These are phyloP conservation scores for Persicaria maculosa DNA, from an alignment of 148 eudicot genomes.

Conservation along the genomic window DNA sequence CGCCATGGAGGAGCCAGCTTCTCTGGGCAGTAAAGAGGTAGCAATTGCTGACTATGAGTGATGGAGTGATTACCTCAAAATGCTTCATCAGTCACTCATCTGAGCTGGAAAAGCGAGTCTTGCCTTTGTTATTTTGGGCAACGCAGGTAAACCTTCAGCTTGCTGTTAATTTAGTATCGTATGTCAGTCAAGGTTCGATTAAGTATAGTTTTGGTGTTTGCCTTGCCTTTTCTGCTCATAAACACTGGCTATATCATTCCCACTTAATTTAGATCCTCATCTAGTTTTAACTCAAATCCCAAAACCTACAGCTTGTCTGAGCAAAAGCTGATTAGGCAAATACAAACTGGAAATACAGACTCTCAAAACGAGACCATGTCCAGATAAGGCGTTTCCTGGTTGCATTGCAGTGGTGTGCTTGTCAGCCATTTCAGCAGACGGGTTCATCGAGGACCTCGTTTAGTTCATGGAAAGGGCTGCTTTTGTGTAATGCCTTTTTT, in stretches of 20 bases:
- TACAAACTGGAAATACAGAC: background rate
- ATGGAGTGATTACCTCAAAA: slow-evolving; percentile 9
- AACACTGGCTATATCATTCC: background rate
- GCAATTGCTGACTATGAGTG: slow-evolving; percentile 26
- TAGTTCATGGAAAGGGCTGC: background rate
- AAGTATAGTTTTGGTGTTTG: background rate
- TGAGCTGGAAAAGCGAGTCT: background rate
- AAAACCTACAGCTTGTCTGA: background rate
- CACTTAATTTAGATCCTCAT: too few relatives aligned
- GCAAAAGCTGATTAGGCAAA: background rate
- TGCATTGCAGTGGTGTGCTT: slow-evolving; percentile 9
- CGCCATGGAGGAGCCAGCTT: slow-evolving; percentile 59
- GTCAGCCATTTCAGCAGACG: background rate
- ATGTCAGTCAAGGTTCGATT: background rate
- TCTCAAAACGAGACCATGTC: background rate
- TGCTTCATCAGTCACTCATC: background rate
- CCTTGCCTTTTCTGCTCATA: background rate
- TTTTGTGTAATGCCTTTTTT: background rate
- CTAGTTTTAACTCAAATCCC: background rate
- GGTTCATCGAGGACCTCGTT: background rate
- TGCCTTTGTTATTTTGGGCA: background rate
- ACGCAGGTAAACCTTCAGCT: background rate
- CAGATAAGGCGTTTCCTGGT: background rate
- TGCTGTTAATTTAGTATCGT: background rate
- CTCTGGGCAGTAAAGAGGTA: slow-evolving; percentile 33